Evolutionary conservation across 306 rosid species (phyloP), one percentile per base, ranked within the genome.

Genomic region (Hylodesmum podocarpum): DNA sequence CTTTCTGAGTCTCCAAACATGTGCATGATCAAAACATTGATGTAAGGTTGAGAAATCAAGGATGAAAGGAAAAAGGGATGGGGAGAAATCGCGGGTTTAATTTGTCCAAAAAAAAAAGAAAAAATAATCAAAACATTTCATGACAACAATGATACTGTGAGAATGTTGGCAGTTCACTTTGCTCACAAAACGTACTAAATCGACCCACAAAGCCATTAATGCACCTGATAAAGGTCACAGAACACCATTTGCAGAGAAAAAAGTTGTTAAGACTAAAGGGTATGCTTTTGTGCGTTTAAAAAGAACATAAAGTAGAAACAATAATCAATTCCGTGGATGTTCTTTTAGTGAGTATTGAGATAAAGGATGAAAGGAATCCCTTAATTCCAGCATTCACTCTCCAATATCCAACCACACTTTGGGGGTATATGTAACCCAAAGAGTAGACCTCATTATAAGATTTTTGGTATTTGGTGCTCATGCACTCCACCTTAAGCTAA

Each of bases 391-490:
- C 80, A 51, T 71, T 49, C 19, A 71, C 55, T 61, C 57, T 50
- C 55, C 65, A 25, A 70, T 61, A 79, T 62, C 67, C 47, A 71
- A 49, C 83, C 78, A 61, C 76, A 66, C 72, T 74, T 78, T 66
- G 27, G 59, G 77, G 62, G 57, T 57, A 4, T 11, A 53, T 75
- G 84, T 55, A 81, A 75, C 77, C 81, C 9, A 81, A 81, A 81
- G 62, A 18, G 43, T 58, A 63, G 75, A 75, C 81, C 84, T 81
- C 77, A 81, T 81, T 64, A 81, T 81, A 47, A 25, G 66, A 34
- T 58, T 77, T 80, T 50, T 21, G 47, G 59, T n/a, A 74, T 51
- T 57, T 74, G 37, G 54, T 67, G 70, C 75, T 66, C 68, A 49
- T 73, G 70, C 75, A 68, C 83, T 54, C 80, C 84, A 55, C 80